Conservation (phyloP, 2,329 filamentous ascomycete species). For the Xylaria hypoxylon region DNA sequence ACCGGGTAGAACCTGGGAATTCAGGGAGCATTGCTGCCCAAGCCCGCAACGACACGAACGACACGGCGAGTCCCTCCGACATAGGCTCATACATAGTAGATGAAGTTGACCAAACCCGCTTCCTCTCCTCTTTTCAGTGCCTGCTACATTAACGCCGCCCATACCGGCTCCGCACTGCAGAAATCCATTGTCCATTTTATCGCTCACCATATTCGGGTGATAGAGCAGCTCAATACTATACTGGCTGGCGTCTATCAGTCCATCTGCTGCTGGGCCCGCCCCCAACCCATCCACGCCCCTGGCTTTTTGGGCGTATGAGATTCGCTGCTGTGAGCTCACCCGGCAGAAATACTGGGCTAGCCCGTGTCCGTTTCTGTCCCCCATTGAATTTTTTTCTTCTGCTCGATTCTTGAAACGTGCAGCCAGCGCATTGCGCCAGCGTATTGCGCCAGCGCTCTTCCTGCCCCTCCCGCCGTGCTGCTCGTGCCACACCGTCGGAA, state of each 20-base stretch:
- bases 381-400: slow-evolving; percentile 41
- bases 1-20: slow-evolving; percentile 53
- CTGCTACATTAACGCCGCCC: slow-evolving; percentile 32
- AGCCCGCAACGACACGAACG: slow-evolving; percentile 50
- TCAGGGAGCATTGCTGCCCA: slow-evolving; percentile 56
- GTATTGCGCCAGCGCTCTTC: slow-evolving; percentile 39
- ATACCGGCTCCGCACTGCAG: slow-evolving; percentile 35
- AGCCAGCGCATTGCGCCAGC: slow-evolving; percentile 46
- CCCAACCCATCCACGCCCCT: slow-evolving; percentile 42
- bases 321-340: slow-evolving; percentile 44
- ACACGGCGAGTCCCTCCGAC: slow-evolving; percentile 52
- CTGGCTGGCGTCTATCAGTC: slow-evolving; percentile 36
- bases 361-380: slow-evolving; percentile 38
- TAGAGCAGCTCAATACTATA: slow-evolving; percentile 32
- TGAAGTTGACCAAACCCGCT: slow-evolving; percentile 44
- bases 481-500: slow-evolving; percentile 38
- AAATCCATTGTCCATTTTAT: slow-evolving; percentile 33
- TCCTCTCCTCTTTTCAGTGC: slow-evolving; percentile 41
- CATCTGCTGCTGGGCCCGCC: slow-evolving; percentile 44
- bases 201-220: slow-evolving; percentile 31
- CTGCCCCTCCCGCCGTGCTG: slow-evolving; percentile 33
- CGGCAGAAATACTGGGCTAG: slow-evolving; percentile 45
- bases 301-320: slow-evolving; percentile 45
- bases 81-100: slow-evolving; percentile 49
- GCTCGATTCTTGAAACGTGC: slow-evolving; percentile 42